These are phyloP conservation scores for Gonapodya sp. DNA, from an alignment of 192 early-diverging fungal genomes.

Conservation along the genomic window DNA sequence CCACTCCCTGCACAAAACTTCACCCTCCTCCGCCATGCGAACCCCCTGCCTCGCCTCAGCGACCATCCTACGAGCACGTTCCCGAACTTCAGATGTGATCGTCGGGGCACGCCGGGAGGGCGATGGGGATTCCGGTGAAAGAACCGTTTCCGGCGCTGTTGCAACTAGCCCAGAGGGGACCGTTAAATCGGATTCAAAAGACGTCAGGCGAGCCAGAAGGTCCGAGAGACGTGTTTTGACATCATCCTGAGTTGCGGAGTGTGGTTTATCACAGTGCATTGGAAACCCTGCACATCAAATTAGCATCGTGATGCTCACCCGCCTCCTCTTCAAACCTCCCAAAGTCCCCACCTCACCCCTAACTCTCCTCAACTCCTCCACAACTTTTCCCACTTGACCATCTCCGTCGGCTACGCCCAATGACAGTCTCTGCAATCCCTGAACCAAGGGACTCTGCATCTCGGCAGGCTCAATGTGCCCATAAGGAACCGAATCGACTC, in stretches of 20 bases:
- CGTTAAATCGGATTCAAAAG: background rate
- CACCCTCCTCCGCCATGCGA: background rate
- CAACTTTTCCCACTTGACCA: background rate
- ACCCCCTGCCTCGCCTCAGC: background rate
- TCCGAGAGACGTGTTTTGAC: background rate
- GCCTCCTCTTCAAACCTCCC: background rate
- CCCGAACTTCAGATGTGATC: background rate
- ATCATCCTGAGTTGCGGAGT: background rate
- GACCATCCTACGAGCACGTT: background rate
- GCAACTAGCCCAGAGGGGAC: too few relatives aligned
- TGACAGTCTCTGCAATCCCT: background rate
- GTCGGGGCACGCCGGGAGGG: background rate
- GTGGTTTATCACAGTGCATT: too few relatives aligned
- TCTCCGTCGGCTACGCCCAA: background rate
- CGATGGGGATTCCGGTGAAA: background rate
- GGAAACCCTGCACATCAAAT: too few relatives aligned
- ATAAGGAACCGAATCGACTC: background rate
- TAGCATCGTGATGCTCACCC: too few relatives aligned
- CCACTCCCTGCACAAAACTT: constrained; percentile 1
- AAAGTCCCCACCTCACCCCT: background rate
- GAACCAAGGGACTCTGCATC: background rate
- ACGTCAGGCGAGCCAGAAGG: background rate
- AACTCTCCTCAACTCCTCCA: background rate
- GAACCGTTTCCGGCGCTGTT: background rate
- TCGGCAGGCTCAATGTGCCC: background rate